A percentile compares a stretch with the other conserved stretches of the same genome.
phyloP scores from a whole-genome alignment of 768 basidiomycete genomes.

The Russula vinacea region DNA sequence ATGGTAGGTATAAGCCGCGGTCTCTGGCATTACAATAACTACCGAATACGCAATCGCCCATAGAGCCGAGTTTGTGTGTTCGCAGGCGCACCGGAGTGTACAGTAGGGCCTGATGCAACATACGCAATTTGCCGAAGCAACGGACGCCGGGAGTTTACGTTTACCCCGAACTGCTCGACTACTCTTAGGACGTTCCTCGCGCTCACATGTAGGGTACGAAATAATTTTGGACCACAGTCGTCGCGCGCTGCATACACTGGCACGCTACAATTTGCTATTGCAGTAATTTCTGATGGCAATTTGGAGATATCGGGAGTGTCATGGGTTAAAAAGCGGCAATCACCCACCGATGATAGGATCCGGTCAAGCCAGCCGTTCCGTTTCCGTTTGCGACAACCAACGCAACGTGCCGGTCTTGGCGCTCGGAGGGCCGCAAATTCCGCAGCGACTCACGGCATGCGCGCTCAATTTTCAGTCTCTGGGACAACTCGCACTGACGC shows the following conservation, averaged over 20 bases:
- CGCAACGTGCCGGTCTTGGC: neutral
- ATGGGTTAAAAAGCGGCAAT: too few species aligned
- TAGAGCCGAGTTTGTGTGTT: too few species aligned
- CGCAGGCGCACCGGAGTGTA: too few species aligned
- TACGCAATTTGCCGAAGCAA: neutral
- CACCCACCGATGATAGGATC: neutral
- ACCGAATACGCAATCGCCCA: too few species aligned
- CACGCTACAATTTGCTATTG: too few species aligned
- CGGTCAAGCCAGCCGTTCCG: neutral
- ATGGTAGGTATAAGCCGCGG: too few species aligned
- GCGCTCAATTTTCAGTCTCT: conserved; percentile 2
- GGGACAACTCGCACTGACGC: neutral
- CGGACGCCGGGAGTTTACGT: neutral
- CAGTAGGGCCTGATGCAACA: too few species aligned
- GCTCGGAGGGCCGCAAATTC: neutral
- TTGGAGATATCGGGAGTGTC: too few species aligned
- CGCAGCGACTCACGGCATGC: conserved; percentile 4
- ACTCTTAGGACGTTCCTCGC: neutral
- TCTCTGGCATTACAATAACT: too few species aligned
- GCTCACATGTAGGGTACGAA: neutral
- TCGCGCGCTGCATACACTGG: too few species aligned
- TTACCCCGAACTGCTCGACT: neutral
- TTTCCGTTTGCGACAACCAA: neutral
- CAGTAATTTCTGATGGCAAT: too few species aligned
- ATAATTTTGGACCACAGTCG: neutral